Conservation (phyloP, 306 rosid genomes). For the Erythrophleum fordii region DNA sequence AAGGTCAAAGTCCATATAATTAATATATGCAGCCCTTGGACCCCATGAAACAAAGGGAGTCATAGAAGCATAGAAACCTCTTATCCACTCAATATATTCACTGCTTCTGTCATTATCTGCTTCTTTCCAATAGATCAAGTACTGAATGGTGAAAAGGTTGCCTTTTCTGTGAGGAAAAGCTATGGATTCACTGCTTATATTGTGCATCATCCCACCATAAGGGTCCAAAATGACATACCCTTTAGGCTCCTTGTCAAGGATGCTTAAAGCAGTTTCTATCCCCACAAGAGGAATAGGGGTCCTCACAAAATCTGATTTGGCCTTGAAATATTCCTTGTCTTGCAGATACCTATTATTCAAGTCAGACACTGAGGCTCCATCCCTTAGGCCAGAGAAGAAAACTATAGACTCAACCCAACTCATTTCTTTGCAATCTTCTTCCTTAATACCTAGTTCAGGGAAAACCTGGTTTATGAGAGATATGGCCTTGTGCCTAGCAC, state of each 20-base stretch:
- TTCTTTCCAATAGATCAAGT: constrained; percentile 67
- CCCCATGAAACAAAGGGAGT: constrained; percentile 62
- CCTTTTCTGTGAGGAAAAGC: constrained; percentile 84
- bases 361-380: constrained; percentile 51
- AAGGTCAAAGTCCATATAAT: constrained; percentile 78
- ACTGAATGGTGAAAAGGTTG: constrained; percentile 67
- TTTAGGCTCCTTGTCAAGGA: constrained; percentile 64
- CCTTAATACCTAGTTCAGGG: constrained; percentile 51
- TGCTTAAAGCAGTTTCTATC: constrained; percentile 48
- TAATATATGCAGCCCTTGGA: constrained; percentile 83
- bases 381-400: constrained; percentile 63
- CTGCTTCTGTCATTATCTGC: constrained; percentile 49
- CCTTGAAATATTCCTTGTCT: constrained; percentile 66
- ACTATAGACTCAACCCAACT: constrained; percentile 76
- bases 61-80: constrained; percentile 64
- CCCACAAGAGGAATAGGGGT: constrained; percentile 49
- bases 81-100: constrained; percentile 67
- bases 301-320: constrained; percentile 72
- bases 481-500: constrained; percentile 42
- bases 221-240: constrained; percentile 70
- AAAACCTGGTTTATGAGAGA: constrained; percentile 49
- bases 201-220: constrained; percentile 70
- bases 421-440: constrained; percentile 70
- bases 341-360: constrained; percentile 54
- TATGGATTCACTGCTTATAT: constrained; percentile 65